Evolutionary conservation across 208 protist genomes (phyloP), one percentile per base, ranked within the genome.

Genomic region (Wallacemonas sp.): DNA sequence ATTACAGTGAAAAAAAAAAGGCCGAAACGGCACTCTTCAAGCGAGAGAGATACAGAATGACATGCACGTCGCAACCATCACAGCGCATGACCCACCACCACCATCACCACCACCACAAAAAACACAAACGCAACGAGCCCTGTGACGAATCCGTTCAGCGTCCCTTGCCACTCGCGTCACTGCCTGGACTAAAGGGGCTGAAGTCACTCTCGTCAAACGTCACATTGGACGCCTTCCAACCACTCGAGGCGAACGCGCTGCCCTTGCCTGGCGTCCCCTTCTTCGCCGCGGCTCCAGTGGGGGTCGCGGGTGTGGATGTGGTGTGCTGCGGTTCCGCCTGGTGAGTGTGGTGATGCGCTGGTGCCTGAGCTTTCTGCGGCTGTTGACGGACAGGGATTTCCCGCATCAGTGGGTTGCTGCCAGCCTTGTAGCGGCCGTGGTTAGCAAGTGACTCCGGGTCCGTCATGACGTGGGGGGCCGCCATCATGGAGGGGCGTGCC

Each of bases 131-230:
- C n/a, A n/a, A n/a, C n/a, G n/a, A n/a, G n/a, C n/a, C n/a, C n/a
- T n/a, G n/a, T n/a, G n/a, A n/a, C n/a, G n/a, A n/a, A n/a, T n/a
- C n/a, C n/a, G n/a, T n/a, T n/a, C n/a, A n/a, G n/a, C n/a, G n/a
- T n/a, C n/a, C n/a, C n/a, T n/a, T 24, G 32, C 32, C 32, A 24
- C 16, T 63, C 36, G 36, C 14, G 9, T 41, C 36, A 41, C 36
- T 41, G 36, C 14, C 36, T 41, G 9, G 9, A 6, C 6, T 14
- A 41, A 63, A 54, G 2, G 83, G 77, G 30, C 83, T 76, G 44
- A 93, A 88, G 49, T 93, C 87, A n/a, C 74, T 68, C 58, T 93
- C 87, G 5, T 65, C 32, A 63, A 90, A 93, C 24, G 72, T 72
- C 3, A 75, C 58, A 26, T 80, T 72, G n/a, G 75, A 11, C 14